phyloP scores from a whole-genome alignment of 129 eudicot species.

The Glebionis coronaria region DNA sequence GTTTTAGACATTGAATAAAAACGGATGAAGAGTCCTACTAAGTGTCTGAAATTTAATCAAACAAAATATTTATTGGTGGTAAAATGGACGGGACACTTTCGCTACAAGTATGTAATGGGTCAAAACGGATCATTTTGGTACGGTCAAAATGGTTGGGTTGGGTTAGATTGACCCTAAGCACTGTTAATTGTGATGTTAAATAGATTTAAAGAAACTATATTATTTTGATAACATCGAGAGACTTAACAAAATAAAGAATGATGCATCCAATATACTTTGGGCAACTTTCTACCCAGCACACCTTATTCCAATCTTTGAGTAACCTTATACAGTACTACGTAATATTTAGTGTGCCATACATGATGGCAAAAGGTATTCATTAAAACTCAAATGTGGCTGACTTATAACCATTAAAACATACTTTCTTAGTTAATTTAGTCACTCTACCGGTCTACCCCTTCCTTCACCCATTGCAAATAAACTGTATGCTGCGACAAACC shows the following conservation, averaged over 20 bases:
- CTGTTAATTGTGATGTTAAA: background rate
- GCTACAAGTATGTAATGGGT: background rate
- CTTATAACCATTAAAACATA: too few relatives aligned
- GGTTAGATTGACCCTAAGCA: background rate
- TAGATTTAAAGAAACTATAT: background rate
- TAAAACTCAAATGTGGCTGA: background rate
- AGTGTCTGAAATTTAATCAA: background rate
- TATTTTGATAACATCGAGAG: background rate
- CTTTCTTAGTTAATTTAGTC: background rate
- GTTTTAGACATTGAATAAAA: background rate
- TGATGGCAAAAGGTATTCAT: background rate
- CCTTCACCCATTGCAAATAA: constrained; percentile 10
- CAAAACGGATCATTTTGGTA: background rate
- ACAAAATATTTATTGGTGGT: constrained; percentile 5
- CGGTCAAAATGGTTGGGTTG: background rate
- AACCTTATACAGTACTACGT: too few relatives aligned
- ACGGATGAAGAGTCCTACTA: background rate
- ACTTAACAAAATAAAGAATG: too few relatives aligned
- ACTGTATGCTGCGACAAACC: background rate
- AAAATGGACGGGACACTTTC: background rate
- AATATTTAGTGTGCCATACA: too few relatives aligned
- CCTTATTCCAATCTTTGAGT: too few relatives aligned
- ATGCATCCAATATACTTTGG: background rate
- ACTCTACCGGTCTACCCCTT: too few relatives aligned
- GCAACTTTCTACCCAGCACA: background rate